phyloP scores from a whole-genome alignment of 2,329 filamentous ascomycete species.

The Alternaria ethzedia region DNA sequence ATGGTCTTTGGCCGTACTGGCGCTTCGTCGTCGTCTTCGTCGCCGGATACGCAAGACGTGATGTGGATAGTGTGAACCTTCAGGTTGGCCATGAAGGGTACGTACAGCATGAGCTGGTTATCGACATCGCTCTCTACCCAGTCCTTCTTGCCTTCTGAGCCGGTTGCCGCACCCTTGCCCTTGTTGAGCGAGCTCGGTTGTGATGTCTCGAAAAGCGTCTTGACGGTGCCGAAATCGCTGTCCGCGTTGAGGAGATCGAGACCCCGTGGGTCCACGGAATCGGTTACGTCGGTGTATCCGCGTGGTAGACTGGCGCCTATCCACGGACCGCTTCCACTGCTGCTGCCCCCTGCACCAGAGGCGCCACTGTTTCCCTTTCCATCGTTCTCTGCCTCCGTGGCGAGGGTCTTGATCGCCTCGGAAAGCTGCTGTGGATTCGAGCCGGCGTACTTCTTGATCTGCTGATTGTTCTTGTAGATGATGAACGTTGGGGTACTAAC shows the following conservation, averaged over 20 bases:
- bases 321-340: slow-evolving; percentile 65
- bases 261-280: slow-evolving; percentile 77
- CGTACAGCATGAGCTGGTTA: slow-evolving; percentile 91
- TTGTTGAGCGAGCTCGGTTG: slow-evolving; percentile 68
- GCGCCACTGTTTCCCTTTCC: slow-evolving; percentile 51
- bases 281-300: slow-evolving; percentile 83
- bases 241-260: slow-evolving; percentile 90
- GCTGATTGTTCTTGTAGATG: slow-evolving; percentile 72
- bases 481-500: slow-evolving; percentile 86
- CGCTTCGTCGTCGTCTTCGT: slow-evolving; percentile 71
- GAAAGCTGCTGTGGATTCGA: slow-evolving; percentile 75
- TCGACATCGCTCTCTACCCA: slow-evolving; percentile 98
- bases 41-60: slow-evolving; percentile 74
- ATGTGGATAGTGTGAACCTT: slow-evolving; percentile 90
- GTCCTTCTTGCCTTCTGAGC: slow-evolving; percentile 65
- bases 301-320: slow-evolving; percentile 75
- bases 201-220: slow-evolving; percentile 72
- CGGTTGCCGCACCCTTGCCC: slow-evolving; percentile 62
- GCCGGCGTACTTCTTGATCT: slow-evolving; percentile 73
- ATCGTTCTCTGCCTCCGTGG: slow-evolving; percentile 64
- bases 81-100: slow-evolving; percentile 84
- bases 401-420: slow-evolving; percentile 73
- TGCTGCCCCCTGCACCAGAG: slow-evolving; percentile 43
- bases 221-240: slow-evolving; percentile 73
- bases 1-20: slow-evolving; percentile 83